Evolutionary conservation across 148 eudicot genomes (phyloP), one percentile per base, ranked within the genome.

Genomic region (Simmondsia chinensis): DNA sequence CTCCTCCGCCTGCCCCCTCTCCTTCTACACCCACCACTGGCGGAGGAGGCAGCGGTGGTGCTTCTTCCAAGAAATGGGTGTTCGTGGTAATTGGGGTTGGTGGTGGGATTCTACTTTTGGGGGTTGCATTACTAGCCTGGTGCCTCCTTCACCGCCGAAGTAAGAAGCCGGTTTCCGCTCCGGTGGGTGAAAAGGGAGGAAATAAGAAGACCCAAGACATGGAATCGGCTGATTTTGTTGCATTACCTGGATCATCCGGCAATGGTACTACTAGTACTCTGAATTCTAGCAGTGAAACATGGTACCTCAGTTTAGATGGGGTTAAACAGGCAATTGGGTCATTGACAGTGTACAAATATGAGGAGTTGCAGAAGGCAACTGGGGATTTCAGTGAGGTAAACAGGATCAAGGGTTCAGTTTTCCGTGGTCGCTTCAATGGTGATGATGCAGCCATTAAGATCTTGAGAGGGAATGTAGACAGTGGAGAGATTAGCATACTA

Each of bases 391-490:
- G 66, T 15, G 87, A 74, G 26, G 58, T 43, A 3, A 67, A 71
- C 35, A 42, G 60, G 37, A 74, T 87, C 25, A 74, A 54, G 28
- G 93, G 87, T 1, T 82, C 93, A 1, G 71, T 79, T 23, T 85
- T 39, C 26, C 47, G 66, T 7, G 93, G 77, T 0, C 28, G 51
- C n/a, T 73, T 87, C 61, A 76, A 79, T 9, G 93, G 93, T 2
- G 87, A 82, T 50, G 25, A 45, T 2, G 87, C 87, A 7, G 93
- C 81, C 0, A 61, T 87, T 6, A 76, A 82, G 68, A 61, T 82
- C 15, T 42, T 82, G 48, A 82, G 74, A 54, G 96, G 80, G 6
- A 74, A 76, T 43, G 80, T 82, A 3, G 70, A 79, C 1, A 50
- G 3, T 57, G 54, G 60, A 0, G 96, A 82, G 61, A 82, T 87